Conservation (phyloP, 2,329 filamentous ascomycete species). For the Thermothelomyces thermophilus region DNA sequence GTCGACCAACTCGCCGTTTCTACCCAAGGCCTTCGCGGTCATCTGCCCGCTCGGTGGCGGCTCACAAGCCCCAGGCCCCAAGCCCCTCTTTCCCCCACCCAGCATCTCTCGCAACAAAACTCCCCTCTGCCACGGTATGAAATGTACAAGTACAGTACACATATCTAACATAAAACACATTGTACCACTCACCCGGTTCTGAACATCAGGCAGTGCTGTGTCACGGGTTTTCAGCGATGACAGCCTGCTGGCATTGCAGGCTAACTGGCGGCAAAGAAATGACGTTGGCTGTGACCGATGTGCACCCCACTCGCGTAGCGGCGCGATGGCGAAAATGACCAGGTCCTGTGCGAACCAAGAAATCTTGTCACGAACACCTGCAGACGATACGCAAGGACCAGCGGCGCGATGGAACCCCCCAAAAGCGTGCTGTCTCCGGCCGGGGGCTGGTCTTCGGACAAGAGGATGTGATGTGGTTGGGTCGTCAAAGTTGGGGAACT, state of each 20-base stretch:
- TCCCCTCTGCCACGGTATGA: not conserved
- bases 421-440: not conserved
- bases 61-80: not conserved
- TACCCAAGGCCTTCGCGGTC: conserved; percentile 3
- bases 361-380: too few relatives aligned
- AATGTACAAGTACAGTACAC: not conserved
- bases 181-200: not conserved
- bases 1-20: not conserved
- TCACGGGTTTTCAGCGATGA: not conserved
- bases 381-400: too few relatives aligned
- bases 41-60: conserved; percentile 12
- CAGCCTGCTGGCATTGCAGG: too few relatives aligned
- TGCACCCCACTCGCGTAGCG: too few relatives aligned
- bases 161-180: not conserved
- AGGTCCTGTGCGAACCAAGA: not conserved
- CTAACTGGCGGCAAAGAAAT: not conserved
- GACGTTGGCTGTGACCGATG: not conserved
- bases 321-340: not conserved
- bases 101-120: not conserved
- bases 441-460: conserved; percentile 18
- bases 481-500: not conserved
- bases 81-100: not conserved
- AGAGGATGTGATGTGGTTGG: conserved; percentile 24
- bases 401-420: not conserved
- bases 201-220: not conserved